These are phyloP conservation scores for Saposhnikovia divaricata DNA, from an alignment of 129 eudicot genomes.

Conservation along the genomic window DNA sequence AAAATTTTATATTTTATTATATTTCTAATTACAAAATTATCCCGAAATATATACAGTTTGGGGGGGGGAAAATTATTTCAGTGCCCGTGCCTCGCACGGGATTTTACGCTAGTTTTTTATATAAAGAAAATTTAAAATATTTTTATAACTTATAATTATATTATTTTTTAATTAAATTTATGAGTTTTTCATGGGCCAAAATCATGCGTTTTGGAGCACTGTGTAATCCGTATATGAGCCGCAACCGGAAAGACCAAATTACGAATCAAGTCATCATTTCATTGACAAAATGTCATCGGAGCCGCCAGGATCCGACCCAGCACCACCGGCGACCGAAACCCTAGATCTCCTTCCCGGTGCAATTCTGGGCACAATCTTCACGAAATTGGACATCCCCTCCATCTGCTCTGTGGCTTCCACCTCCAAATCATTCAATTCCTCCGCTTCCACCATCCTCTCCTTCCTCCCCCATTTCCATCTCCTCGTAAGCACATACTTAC, in stretches of 20 bases:
- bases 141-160: no score
- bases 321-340: constrained; percentile 6
- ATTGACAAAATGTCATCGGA: constrained; percentile 38
- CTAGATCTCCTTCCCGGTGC: constrained; percentile 69
- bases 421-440: constrained; percentile 45
- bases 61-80: no score
- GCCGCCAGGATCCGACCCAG: constrained; percentile 17
- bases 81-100: no score
- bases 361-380: constrained; percentile 55
- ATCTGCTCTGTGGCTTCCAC: constrained; percentile 75
- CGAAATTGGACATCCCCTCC: constrained; percentile 75
- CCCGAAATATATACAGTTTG: no score
- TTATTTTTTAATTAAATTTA: no score
- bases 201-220: no score
- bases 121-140: no score
- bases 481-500: constrained; percentile 25
- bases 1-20: no score
- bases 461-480: constrained; percentile 75
- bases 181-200: no score
- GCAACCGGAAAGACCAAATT: background rate
- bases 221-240: no score
- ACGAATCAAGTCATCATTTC: background rate
- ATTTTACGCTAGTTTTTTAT: no score
- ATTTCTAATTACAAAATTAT: no score
- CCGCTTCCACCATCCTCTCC: constrained; percentile 50